These are phyloP conservation scores for Ganoderma sp. DNA, from an alignment of 1,284 basidiomycete species.

Conservation along the genomic window DNA sequence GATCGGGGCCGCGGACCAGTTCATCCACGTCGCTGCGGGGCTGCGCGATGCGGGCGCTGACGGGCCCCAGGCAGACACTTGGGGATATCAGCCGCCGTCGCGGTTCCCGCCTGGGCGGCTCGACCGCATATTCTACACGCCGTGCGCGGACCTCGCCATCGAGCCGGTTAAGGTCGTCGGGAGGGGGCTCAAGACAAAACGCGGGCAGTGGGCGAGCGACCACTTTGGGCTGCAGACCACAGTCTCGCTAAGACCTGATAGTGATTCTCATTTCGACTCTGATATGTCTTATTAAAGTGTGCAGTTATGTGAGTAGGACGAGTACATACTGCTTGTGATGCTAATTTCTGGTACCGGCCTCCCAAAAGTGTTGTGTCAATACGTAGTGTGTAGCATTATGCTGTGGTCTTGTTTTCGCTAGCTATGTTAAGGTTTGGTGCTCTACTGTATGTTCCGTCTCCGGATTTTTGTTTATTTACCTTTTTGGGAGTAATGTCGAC, in stretches of 20 bases:
- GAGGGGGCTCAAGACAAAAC: slow-evolving; percentile 50
- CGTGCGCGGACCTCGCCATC: slow-evolving; percentile 48
- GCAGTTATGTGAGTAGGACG: neutral
- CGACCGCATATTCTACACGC: slow-evolving; percentile 68
- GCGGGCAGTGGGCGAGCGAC: slow-evolving; percentile 63
- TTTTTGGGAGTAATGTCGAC: neutral
- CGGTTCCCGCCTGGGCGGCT: slow-evolving; percentile 56
- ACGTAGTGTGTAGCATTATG: slow-evolving; percentile 5
- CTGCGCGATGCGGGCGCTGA: slow-evolving; percentile 60
- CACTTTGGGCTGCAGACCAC: slow-evolving; percentile 65
- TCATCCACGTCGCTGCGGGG: slow-evolving; percentile 49
- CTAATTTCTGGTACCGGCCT: neutral
- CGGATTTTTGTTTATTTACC: neutral
- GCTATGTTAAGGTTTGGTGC: neutral
- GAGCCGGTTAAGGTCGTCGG: slow-evolving; percentile 57
- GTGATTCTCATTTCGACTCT: neutral
- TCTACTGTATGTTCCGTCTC: slow-evolving; percentile 1
- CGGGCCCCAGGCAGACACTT: slow-evolving; percentile 52
- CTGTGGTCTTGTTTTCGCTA: slow-evolving; percentile 3
- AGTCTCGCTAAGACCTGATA: neutral
- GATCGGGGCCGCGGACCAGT: slow-evolving; percentile 51
- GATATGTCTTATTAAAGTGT: neutral
- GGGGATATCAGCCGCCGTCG: slow-evolving; percentile 64
- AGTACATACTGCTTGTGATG: neutral
- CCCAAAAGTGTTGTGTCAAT: neutral